Conservation (phyloP, 225 moss, liverwort and hornwort genomes). For the Asterella californica region DNA sequence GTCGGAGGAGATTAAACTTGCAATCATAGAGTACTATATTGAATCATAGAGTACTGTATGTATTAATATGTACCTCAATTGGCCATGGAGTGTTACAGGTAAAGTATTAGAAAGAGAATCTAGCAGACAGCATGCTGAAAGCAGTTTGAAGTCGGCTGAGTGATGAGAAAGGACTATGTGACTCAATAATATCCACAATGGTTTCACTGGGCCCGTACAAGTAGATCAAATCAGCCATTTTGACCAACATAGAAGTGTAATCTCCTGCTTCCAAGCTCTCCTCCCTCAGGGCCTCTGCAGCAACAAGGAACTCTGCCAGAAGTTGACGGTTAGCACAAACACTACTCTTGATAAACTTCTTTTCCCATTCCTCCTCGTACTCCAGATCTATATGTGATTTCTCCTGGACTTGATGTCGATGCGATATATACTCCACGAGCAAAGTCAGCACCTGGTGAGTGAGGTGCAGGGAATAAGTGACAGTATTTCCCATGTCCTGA, state of each 20-base stretch:
- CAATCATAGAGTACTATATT: too few species aligned
- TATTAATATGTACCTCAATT: neutral
- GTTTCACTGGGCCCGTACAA: slow-evolving; percentile 5
- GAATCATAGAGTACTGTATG: too few species aligned
- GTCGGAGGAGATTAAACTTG: neutral
- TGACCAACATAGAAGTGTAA: neutral
- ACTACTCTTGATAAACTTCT: neutral
- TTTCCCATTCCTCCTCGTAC: slow-evolving; percentile 3
- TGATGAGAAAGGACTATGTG: neutral
- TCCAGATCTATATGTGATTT: neutral
- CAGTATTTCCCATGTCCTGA: slow-evolving; percentile 12
- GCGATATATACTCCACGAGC: slow-evolving; percentile 1
- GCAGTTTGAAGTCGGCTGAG: neutral
- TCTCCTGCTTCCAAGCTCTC: slow-evolving; percentile 7
- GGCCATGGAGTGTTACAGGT: neutral
- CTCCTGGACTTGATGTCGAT: neutral
- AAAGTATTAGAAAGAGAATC: neutral
- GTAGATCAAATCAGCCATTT: slow-evolving; percentile 13
- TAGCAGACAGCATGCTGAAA: neutral
- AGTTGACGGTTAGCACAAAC: neutral
- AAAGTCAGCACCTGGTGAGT: neutral
- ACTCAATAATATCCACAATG: slow-evolving; percentile 5
- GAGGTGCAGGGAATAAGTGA: slow-evolving; percentile 10
- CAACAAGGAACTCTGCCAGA: slow-evolving; percentile 5
- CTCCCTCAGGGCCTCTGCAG: slow-evolving; percentile 10